Conservation (phyloP, 352 stramenopile genomes). For the Phytopythium vexans region DNA sequence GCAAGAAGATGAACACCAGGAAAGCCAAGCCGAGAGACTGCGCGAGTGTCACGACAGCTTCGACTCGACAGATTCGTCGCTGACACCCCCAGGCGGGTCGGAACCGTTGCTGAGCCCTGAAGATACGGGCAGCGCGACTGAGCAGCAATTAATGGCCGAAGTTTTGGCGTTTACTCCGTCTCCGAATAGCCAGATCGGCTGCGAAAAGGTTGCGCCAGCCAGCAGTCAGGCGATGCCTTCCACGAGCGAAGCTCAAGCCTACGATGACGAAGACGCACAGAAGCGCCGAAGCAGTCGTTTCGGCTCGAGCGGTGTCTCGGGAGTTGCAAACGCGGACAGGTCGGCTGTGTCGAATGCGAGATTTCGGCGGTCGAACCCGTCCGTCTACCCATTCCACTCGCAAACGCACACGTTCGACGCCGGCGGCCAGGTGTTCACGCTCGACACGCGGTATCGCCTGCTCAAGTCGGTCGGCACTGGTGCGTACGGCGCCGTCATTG, state of each 20-base stretch:
- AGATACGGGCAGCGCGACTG: constrained; percentile 7
- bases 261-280: constrained; percentile 3
- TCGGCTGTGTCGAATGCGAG: not conserved
- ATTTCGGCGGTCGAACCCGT: constrained; percentile 3
- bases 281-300: constrained; percentile 7
- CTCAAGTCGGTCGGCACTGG: constrained; percentile 88
- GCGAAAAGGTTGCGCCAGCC: constrained; percentile 5
- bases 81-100: constrained; percentile 8
- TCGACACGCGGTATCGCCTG: constrained; percentile 86
- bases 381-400: constrained; percentile 17
- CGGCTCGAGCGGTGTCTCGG: constrained; percentile 16
- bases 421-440: constrained; percentile 79
- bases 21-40: too few species aligned
- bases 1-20: too few species aligned
- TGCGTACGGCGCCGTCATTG: constrained; percentile 90
- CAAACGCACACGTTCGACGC: constrained; percentile 74
- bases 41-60: constrained; percentile 18
- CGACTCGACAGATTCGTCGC: constrained; percentile 5
- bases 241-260: not conserved
- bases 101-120: not conserved
- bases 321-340: constrained; percentile 13
- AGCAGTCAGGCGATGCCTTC: not conserved
- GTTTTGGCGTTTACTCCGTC: too few species aligned
- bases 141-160: constrained; percentile 6
- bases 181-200: too few species aligned